A percentile compares a stretch with the other conserved stretches of the same genome.
Evolutionary conservation across 2,329 filamentous ascomycete genomes (phyloP).

Genomic region (Colletotrichum sp.): DNA sequence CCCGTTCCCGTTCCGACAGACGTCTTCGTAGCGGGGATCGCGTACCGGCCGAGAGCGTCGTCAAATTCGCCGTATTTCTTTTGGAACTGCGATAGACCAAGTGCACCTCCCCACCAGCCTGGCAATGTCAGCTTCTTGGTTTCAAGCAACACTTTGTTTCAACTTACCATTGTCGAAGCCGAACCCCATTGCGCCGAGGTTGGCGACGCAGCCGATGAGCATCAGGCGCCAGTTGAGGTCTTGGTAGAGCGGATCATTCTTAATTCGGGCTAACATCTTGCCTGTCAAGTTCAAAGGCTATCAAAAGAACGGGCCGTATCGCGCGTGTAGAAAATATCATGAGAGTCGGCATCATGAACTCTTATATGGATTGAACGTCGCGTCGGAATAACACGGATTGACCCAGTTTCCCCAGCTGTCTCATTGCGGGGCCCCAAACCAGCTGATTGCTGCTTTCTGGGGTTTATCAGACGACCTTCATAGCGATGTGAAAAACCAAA

Average conservation of each 20-base stretch:
- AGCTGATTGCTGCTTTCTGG: background rate
- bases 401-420: background rate
- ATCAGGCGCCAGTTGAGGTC: slow-evolving; percentile 3
- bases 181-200: background rate
- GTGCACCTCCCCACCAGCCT: background rate
- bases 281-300: no score
- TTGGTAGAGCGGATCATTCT: background rate
- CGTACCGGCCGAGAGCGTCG: background rate
- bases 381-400: background rate
- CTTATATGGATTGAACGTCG: background rate
- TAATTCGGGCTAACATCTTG: background rate
- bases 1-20: background rate
- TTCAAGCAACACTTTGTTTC: background rate
- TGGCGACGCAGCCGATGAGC: background rate
- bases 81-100: background rate
- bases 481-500: background rate
- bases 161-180: background rate
- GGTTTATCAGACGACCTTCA: background rate
- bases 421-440: background rate
- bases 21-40: background rate
- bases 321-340: background rate
- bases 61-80: background rate
- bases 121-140: background rate
- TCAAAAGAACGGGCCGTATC: background rate
- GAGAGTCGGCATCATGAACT: background rate